phyloP scores from a whole-genome alignment of 1,284 basidiomycete species.

The Ceratorhiza oryzae-sativae region DNA sequence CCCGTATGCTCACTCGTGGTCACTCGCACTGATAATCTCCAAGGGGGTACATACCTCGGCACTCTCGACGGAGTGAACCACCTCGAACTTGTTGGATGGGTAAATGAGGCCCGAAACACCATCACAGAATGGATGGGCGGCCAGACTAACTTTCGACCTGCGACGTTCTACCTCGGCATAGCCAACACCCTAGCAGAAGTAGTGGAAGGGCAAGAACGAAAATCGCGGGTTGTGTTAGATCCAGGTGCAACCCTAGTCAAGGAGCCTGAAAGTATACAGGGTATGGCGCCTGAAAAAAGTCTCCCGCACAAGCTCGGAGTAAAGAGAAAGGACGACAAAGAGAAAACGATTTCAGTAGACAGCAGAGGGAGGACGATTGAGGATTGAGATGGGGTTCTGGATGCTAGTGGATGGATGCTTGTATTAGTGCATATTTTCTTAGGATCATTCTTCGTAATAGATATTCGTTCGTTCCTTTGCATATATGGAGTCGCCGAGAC shows the following conservation, averaged over 20 bases:
- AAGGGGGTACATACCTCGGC: conserved; percentile 80
- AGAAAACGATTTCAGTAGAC: conserved; percentile 20
- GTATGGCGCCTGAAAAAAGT: conserved; percentile 34
- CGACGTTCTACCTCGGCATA: conserved; percentile 85
- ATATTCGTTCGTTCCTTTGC: not conserved
- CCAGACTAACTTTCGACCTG: conserved; percentile 86
- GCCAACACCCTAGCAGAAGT: conserved; percentile 58
- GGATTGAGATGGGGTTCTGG: not conserved
- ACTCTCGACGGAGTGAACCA: conserved; percentile 92
- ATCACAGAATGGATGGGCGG: conserved; percentile 88
- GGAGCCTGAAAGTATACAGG: conserved; percentile 37
- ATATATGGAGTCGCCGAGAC: too few species aligned
- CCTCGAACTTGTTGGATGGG: conserved; percentile 85
- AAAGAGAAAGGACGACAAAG: not conserved
- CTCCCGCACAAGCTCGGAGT: conserved; percentile 6
- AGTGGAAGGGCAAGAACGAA: conserved; percentile 41
- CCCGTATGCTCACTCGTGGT: not conserved
- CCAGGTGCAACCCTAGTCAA: conserved; percentile 29
- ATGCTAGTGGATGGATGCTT: too few species aligned
- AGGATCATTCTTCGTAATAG: not conserved
- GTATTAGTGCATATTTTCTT: not conserved
- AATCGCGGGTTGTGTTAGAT: not conserved
- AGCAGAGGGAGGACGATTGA: conserved; percentile 26
- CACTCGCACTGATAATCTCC: conserved; percentile 27
- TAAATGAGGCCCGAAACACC: conserved; percentile 81